Conservation (phyloP, 768 basidiomycete genomes). For the Mycena maculata region DNA sequence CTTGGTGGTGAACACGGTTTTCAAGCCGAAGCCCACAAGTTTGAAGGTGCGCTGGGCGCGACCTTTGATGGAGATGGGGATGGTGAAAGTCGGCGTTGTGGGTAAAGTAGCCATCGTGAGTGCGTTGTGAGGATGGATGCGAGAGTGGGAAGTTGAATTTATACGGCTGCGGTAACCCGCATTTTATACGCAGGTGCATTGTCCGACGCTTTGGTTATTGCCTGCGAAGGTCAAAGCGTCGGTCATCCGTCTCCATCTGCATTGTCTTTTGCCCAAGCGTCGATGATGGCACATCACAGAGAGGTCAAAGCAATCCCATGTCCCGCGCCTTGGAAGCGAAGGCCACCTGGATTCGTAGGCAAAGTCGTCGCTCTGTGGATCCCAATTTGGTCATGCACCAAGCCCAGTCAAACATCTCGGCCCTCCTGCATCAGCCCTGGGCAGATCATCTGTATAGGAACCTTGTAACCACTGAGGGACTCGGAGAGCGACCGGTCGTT, state of each 20-base stretch:
- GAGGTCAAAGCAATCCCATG: not conserved
- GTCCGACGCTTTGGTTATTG: conserved; percentile 23
- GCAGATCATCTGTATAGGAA: no score
- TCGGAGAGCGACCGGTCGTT: no score
- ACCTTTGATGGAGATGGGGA: conserved; percentile 20
- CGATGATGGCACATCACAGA: not conserved
- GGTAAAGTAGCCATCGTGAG: not conserved
- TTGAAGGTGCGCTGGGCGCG: conserved; percentile 28
- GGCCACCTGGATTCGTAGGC: no score
- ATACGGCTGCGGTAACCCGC: not conserved
- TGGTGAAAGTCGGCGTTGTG: not conserved
- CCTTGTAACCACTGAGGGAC: no score
- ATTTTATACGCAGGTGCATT: conserved; percentile 18
- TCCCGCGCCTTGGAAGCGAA: no score
- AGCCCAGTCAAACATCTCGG: no score
- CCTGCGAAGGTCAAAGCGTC: conserved; percentile 13
- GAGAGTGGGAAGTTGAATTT: not conserved
- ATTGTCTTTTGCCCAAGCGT: not conserved
- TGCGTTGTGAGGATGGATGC: not conserved
- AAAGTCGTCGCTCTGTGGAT: no score
- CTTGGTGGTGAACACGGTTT: conserved; percentile 25
- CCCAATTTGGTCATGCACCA: no score
- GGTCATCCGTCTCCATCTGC: not conserved
- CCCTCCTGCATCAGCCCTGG: no score
- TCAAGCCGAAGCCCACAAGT: conserved; percentile 21